A percentile compares a stretch with the other conserved stretches of the same genome.
These are phyloP conservation scores for Tricholoma hemisulphureum DNA, from an alignment of 768 basidiomycete species.

Conservation along the genomic window DNA sequence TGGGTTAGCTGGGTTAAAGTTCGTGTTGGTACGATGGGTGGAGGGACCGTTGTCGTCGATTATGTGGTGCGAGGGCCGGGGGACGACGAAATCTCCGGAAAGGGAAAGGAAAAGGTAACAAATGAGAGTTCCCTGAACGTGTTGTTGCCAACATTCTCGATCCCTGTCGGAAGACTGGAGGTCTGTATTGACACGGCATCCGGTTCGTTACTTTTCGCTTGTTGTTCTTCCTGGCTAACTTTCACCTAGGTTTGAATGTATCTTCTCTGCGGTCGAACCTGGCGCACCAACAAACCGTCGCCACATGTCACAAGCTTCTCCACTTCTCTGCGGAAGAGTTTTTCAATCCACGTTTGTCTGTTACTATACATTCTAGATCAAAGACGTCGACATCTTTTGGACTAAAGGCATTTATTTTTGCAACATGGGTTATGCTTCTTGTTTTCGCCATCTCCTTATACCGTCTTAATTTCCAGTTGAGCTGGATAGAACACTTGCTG, in stretches of 20 bases:
- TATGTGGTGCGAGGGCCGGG: conserved; percentile 54
- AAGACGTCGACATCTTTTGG: conserved; percentile 11
- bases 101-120: conserved; percentile 37
- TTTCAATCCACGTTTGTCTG: conserved; percentile 54
- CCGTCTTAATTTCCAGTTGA: conserved; percentile 28
- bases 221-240: conserved; percentile 5
- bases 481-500: conserved; percentile 23
- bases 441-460: conserved; percentile 24
- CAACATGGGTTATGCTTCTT: conserved; percentile 32
- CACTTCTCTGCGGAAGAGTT: conserved; percentile 57
- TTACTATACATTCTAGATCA: conserved; percentile 30
- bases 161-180: conserved; percentile 67
- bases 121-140: conserved; percentile 40
- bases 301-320: conserved; percentile 46
- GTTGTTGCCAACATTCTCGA: conserved; percentile 66
- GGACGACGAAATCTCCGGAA: conserved; percentile 15
- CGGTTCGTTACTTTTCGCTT: conserved; percentile 40
- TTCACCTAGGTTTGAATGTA: conserved; percentile 40
- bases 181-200: conserved; percentile 52
- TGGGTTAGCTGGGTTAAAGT: conserved; percentile 70
- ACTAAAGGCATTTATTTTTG: conserved; percentile 17
- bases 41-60: conserved; percentile 56
- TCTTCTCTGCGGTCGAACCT: conserved; percentile 54
- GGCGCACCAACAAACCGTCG: conserved; percentile 42
- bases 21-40: conserved; percentile 49